Conservation (phyloP, 202 grass and related monocot species). For the Zizania palustris region DNA sequence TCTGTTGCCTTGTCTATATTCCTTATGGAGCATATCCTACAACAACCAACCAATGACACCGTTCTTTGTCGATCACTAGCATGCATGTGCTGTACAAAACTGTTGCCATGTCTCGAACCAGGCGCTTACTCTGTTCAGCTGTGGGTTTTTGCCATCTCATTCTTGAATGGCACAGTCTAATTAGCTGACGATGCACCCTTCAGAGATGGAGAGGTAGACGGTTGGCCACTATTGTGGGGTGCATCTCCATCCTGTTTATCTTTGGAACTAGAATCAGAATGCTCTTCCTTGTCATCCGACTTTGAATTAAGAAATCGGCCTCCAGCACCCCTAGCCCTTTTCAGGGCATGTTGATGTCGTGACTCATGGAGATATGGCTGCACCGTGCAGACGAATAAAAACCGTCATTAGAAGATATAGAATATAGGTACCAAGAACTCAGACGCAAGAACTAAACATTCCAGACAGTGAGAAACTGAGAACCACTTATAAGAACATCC, state of each 20-base stretch:
- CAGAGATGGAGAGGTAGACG: slow-evolving; percentile 16
- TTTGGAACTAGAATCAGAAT: slow-evolving; percentile 48
- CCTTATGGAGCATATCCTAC: slow-evolving; percentile 47
- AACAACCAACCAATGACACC: slow-evolving; percentile 18
- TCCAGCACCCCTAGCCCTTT: slow-evolving; percentile 88
- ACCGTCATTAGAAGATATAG: not conserved
- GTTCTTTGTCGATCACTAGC: slow-evolving; percentile 39
- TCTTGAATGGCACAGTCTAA: not conserved
- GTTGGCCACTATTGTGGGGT: slow-evolving; percentile 25
- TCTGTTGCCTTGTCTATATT: slow-evolving; percentile 29
- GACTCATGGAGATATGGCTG: slow-evolving; percentile 98
- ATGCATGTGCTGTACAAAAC: slow-evolving; percentile 48
- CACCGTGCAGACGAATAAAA: slow-evolving; percentile 2
- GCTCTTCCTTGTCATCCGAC: slow-evolving; percentile 68
- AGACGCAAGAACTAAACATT: not conserved
- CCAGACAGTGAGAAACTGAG: slow-evolving; percentile 6
- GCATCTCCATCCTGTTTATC: slow-evolving; percentile 47
- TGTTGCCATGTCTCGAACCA: slow-evolving; percentile 22
- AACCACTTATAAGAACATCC: not conserved
- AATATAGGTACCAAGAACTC: not conserved
- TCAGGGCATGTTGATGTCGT: slow-evolving; percentile 85
- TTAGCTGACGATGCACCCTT: slow-evolving; percentile 39
- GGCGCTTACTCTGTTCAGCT: not conserved
- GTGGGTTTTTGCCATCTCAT: slow-evolving; percentile 33
- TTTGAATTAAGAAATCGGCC: slow-evolving; percentile 91